Evolutionary conservation across 495 filamentous ascomycete genomes (phyloP).

Genomic region (Opeltia flavorubescens): DNA sequence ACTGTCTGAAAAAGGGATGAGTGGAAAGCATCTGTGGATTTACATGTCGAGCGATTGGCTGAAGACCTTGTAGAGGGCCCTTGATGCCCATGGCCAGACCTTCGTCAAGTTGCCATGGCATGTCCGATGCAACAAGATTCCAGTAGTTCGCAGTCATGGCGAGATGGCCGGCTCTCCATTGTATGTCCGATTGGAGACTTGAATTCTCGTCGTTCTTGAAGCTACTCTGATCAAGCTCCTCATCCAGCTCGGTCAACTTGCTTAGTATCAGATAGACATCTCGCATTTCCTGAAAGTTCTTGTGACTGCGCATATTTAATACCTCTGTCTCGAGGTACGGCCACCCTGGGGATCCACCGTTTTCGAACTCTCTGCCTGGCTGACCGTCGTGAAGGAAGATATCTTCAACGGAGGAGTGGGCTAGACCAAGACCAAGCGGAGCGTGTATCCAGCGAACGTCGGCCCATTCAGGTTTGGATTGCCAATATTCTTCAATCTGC

Average conservation of each 20-base stretch:
- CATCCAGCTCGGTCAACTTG: conserved; percentile 8
- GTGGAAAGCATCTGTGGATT: conserved; percentile 13
- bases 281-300: conserved; percentile 18
- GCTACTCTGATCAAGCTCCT: conserved; percentile 13
- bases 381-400: conserved; percentile 16
- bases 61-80: conserved; percentile 11
- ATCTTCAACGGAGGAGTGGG: conserved; percentile 14
- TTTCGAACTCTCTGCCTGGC: conserved; percentile 12
- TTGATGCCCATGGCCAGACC: conserved; percentile 13
- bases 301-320: conserved; percentile 15
- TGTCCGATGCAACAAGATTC: conserved; percentile 13
- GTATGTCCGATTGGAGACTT: conserved; percentile 13
- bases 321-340: conserved; percentile 19
- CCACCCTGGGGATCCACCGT: conserved; percentile 15
- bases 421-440: conserved; percentile 19
- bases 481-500: conserved; percentile 17
- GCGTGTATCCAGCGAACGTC: conserved; percentile 20
- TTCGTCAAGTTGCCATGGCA: conserved; percentile 21
- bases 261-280: conserved; percentile 17
- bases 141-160: conserved; percentile 12
- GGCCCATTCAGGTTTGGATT: conserved; percentile 17
- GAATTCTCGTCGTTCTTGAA: conserved; percentile 18
- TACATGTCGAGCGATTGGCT: conserved; percentile 9
- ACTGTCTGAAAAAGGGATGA: conserved; percentile 17
- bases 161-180: conserved; percentile 17